These are phyloP conservation scores for Novymonas esmeraldas DNA, from an alignment of 208 protist genomes.

Conservation along the genomic window DNA sequence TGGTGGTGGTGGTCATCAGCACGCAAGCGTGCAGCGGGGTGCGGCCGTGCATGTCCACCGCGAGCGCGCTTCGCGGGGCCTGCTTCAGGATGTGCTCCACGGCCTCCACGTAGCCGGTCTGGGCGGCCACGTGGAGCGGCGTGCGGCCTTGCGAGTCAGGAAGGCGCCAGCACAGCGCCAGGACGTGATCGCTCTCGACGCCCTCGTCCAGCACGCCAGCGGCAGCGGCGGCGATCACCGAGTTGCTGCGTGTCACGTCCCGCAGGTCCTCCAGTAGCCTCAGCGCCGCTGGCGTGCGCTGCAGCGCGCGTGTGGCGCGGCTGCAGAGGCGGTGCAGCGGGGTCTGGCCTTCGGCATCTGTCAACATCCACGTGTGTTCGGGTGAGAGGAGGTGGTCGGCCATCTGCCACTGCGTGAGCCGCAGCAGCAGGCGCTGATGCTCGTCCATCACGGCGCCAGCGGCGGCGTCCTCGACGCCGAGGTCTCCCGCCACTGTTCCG, in stretches of 20 bases:
- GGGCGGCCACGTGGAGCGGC: conserved; percentile 65
- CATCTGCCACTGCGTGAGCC: conserved; percentile 20
- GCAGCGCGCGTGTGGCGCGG: conserved; percentile 30
- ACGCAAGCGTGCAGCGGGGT: conserved; percentile 59
- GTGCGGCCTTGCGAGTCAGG: conserved; percentile 50
- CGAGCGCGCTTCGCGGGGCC: conserved; percentile 29
- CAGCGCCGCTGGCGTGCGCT: conserved; percentile 40
- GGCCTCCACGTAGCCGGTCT: conserved; percentile 46
- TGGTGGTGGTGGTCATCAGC: conserved; percentile 8
- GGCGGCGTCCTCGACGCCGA: not conserved
- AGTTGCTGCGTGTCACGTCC: conserved; percentile 6
- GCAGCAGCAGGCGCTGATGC: conserved; percentile 11
- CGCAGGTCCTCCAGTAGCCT: conserved; percentile 33
- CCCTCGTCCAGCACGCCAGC: not conserved
- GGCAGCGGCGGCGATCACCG: not conserved
- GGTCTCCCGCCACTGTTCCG: not conserved
- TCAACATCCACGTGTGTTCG: conserved; percentile 39
- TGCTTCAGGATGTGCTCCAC: conserved; percentile 36
- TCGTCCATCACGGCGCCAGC: conserved; percentile 1
- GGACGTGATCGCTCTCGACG: conserved; percentile 2
- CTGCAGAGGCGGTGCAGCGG: conserved; percentile 69
- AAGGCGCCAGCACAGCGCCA: conserved; percentile 29
- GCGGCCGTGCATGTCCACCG: conserved; percentile 55
- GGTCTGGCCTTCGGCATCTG: conserved; percentile 46
- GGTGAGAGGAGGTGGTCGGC: conserved; percentile 18